A percentile compares a stretch with the other conserved stretches of the same genome.
phyloP scores from a whole-genome alignment of 257 asterid genomes.

The Salvia rosmarinus region DNA sequence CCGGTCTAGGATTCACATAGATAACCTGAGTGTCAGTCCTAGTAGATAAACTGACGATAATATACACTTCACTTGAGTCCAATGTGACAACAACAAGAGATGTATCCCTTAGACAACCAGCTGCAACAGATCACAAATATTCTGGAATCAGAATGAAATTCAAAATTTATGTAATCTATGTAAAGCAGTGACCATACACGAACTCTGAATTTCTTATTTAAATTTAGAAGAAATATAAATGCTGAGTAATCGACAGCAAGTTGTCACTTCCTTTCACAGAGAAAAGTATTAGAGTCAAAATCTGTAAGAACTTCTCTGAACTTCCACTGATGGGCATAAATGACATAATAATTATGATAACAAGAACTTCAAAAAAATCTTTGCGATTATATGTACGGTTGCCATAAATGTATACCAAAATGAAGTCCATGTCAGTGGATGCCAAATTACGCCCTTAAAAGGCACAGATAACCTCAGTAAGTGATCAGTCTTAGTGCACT shows the following conservation, averaged over 20 bases:
- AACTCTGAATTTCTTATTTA: slow-evolving; percentile 8
- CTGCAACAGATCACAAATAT: slow-evolving; percentile 43
- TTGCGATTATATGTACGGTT: not conserved
- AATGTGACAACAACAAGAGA: slow-evolving; percentile 76
- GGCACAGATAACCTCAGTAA: not conserved
- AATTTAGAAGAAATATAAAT: slow-evolving; percentile 5
- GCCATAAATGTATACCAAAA: not conserved
- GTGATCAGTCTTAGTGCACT: slow-evolving; percentile 12
- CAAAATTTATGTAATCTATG: slow-evolving; percentile 17
- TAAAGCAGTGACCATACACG: slow-evolving; percentile 10
- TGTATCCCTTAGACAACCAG: slow-evolving; percentile 66
- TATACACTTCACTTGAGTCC: slow-evolving; percentile 90
- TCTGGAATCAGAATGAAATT: slow-evolving; percentile 16
- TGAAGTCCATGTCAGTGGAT: slow-evolving; percentile 15
- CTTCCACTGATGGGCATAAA: slow-evolving; percentile 5
- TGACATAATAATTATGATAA: slow-evolving; percentile 3
- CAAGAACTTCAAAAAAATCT: not conserved
- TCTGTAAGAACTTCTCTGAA: slow-evolving; percentile 1
- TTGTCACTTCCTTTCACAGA: slow-evolving; percentile 5
- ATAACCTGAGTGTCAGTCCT: slow-evolving; percentile 89
- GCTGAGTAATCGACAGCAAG: slow-evolving; percentile 11
- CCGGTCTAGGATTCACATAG: slow-evolving; percentile 95
- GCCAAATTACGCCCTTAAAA: slow-evolving; percentile 12
- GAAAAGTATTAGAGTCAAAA: slow-evolving; percentile 12
- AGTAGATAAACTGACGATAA: slow-evolving; percentile 74